These are phyloP conservation scores for Mycotypha africana DNA, from an alignment of 371 early-diverging fungal species.

Conservation along the genomic window DNA sequence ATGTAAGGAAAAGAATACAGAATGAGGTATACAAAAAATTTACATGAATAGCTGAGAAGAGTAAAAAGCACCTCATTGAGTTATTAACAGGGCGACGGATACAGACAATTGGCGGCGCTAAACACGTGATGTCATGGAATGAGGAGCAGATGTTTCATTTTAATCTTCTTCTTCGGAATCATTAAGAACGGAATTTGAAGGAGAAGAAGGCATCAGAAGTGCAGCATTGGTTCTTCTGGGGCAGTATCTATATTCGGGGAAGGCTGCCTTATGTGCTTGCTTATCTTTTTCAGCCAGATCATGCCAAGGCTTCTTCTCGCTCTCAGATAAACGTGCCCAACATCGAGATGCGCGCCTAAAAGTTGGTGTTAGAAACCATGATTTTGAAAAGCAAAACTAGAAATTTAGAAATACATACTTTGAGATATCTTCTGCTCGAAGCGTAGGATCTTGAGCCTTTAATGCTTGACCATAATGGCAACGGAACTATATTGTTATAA, in stretches of 20 bases:
- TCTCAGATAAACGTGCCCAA: conserved; percentile 35
- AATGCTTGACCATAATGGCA: conserved; percentile 30
- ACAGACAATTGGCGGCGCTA: no score
- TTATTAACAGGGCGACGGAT: no score
- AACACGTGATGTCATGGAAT: no score
- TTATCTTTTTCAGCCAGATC: conserved; percentile 41
- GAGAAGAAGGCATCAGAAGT: not conserved
- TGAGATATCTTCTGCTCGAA: conserved; percentile 34
- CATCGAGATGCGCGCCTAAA: conserved; percentile 38
- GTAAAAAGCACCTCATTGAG: no score
- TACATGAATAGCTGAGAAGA: not conserved
- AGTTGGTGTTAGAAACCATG: not conserved
- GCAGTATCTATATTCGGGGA: conserved; percentile 42
- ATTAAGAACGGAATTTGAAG: not conserved
- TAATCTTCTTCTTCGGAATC: not conserved
- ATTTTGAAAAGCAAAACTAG: not conserved
- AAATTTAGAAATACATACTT: conserved; percentile 16
- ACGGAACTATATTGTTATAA: conserved; percentile 16
- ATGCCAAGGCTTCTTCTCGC: conserved; percentile 46
- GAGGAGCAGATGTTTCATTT: not conserved
- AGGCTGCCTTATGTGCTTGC: conserved; percentile 41
- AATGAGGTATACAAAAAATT: not conserved
- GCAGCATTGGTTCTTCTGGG: conserved; percentile 13
- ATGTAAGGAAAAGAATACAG: no score
- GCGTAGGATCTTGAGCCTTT: conserved; percentile 23